These are phyloP conservation scores for Dalechampia spathulata DNA, from an alignment of 441 rosid genomes.

Conservation along the genomic window DNA sequence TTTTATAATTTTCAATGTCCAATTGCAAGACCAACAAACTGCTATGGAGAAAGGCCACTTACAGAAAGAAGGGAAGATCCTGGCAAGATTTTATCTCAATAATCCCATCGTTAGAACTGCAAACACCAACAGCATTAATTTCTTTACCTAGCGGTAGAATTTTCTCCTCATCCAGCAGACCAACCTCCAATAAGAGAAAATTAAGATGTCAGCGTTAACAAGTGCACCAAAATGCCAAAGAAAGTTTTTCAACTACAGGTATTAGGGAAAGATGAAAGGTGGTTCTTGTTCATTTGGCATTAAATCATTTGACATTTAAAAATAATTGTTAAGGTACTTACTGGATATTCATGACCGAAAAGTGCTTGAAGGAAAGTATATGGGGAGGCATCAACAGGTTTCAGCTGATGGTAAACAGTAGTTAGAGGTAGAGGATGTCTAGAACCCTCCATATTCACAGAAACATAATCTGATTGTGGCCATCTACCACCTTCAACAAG, in stretches of 20 bases:
- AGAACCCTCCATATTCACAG: slow-evolving; percentile 70
- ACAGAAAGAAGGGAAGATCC: slow-evolving; percentile 94
- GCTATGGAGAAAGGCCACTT: slow-evolving; percentile 22
- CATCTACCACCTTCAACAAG: slow-evolving; percentile 50
- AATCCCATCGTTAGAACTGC: slow-evolving; percentile 44
- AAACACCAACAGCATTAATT: slow-evolving; percentile 65
- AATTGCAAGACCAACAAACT: not conserved
- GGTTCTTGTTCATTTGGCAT: not conserved
- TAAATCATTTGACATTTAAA: not conserved
- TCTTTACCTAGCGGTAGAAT: slow-evolving; percentile 74
- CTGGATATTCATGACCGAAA: slow-evolving; percentile 77
- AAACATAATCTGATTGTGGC: slow-evolving; percentile 38
- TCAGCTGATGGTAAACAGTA: slow-evolving; percentile 73
- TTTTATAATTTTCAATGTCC: not conserved
- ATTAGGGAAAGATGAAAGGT: not conserved
- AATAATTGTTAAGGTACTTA: slow-evolving; percentile 25
- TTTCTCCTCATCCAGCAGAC: slow-evolving; percentile 85
- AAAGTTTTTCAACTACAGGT: not conserved
- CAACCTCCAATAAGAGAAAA: slow-evolving; percentile 43
- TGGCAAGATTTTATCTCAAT: slow-evolving; percentile 73
- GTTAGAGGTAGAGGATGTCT: slow-evolving; percentile 67
- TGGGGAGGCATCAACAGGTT: slow-evolving; percentile 65
- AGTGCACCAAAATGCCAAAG: slow-evolving; percentile 1
- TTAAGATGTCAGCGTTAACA: slow-evolving; percentile 2
- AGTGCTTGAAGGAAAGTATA: slow-evolving; percentile 78